A percentile compares a stretch with the other conserved stretches of the same genome.
phyloP scores from a whole-genome alignment of 129 eudicot genomes.

The Cynara cardunculus region DNA sequence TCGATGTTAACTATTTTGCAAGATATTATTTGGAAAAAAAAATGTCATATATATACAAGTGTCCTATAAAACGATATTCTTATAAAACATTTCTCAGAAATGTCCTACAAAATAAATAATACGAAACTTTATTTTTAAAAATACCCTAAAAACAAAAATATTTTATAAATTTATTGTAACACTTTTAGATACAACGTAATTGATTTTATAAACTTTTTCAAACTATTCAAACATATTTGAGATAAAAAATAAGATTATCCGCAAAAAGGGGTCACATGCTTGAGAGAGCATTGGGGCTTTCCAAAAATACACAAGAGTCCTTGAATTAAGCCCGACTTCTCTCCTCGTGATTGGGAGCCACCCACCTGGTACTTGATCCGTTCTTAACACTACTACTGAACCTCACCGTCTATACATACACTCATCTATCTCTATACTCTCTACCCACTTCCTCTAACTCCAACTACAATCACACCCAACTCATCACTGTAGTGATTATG shows the following conservation, averaged over 20 bases:
- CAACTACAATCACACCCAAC: not conserved
- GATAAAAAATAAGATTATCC: not conserved
- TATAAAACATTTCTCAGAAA: no score
- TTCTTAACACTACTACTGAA: not conserved
- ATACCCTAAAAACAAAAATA: no score
- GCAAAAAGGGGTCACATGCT: not conserved
- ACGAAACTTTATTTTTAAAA: no score
- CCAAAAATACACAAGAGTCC: not conserved
- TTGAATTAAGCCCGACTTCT: not conserved
- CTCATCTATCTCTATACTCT: constrained; percentile 10
- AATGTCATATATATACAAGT: no score
- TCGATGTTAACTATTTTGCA: no score
- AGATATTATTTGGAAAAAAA: no score
- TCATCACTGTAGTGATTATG: not conserved
- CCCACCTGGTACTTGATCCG: constrained; percentile 26
- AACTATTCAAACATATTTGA: no score
- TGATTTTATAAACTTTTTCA: no score
- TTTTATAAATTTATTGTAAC: no score
- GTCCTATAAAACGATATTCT: no score
- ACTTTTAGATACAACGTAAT: no score
- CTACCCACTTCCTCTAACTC: not conserved
- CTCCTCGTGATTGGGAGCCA: constrained; percentile 21
- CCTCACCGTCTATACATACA: constrained; percentile 17
- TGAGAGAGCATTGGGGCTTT: not conserved
- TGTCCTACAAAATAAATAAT: no score